These are phyloP conservation scores for Nephelium lappaceum DNA, from an alignment of 345 rosid species.

Conservation along the genomic window DNA sequence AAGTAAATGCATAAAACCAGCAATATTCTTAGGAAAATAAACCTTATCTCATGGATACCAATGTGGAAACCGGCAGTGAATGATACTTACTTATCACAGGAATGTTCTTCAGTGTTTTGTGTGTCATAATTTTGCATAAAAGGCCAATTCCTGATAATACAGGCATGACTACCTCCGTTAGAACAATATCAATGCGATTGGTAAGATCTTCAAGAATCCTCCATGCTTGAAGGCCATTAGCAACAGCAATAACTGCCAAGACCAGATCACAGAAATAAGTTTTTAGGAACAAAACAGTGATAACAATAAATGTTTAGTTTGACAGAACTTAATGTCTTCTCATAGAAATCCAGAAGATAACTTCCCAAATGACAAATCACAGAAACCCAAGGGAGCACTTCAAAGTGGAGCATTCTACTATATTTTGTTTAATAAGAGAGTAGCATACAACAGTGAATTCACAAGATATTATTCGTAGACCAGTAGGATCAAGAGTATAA, in stretches of 20 bases:
- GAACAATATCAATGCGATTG: constrained; percentile 67
- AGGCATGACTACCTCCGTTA: constrained; percentile 85
- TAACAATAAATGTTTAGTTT: constrained; percentile 7
- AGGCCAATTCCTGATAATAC: constrained; percentile 68
- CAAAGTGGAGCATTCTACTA: background rate
- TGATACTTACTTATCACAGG: constrained; percentile 67
- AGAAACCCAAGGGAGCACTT: background rate
- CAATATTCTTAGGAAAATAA: constrained; percentile 22
- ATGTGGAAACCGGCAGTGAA: constrained; percentile 6
- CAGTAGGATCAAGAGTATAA: background rate
- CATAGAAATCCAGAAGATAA: background rate
- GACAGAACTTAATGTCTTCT: constrained; percentile 1
- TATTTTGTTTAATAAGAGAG: too few species aligned
- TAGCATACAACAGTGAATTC: background rate
- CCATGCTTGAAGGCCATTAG: constrained; percentile 79
- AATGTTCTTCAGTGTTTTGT: constrained; percentile 60
- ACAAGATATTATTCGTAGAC: background rate
- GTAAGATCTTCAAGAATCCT: constrained; percentile 55
- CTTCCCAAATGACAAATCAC: background rate
- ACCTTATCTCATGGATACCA: constrained; percentile 18
- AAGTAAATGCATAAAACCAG: constrained; percentile 29
- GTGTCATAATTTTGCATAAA: constrained; percentile 72
- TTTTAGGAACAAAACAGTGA: background rate
- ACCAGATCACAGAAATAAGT: constrained; percentile 27
- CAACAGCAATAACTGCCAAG: constrained; percentile 54